Base-by-base conservation (phyloP, 1,139 yeast species). In the Petasospora rhodanensis region DNA sequence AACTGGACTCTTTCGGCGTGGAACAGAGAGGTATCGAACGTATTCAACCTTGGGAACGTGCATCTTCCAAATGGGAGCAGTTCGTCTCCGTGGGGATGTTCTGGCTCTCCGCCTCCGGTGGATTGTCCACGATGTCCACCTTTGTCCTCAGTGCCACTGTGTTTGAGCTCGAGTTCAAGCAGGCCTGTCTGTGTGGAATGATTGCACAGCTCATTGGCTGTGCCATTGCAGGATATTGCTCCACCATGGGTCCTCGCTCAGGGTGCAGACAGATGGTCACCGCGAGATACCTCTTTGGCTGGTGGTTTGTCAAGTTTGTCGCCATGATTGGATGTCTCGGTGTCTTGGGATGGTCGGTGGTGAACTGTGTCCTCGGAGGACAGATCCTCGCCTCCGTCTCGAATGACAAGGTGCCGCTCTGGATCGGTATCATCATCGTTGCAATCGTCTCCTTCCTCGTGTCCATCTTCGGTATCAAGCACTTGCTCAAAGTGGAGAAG, bases 201-300 rank as follows among this genome's bases (percentile, higher is more conserved):
- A 50, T 76, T 5, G 85, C 86, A 0, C 71, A 73, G 39, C 55
- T 74, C 18, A 45, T 81, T 6, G 95, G 95, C 0, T 79, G 91
- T 51, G 58, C 70, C 10, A 64, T 83, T 15, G 93, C 95, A 2
- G 91, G 87, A 0, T 84, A 82, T 53, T 83, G 89, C 52, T 70
- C 93, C 4, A 69, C 76, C 9, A 77, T 84, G 87, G 95, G 95
- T 1, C 94, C 95, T 1, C 68, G 84, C 39, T 81, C 93, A 0
- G 95, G 95, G 0, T 73, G 89, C 43, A 66, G 95, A 47, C 94
- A 84, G 55, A 82, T 85, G 87, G 89, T 84, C 7, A 70, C 85
- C 14, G 81, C 89, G 0, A 66, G 94, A 40, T 83, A 72, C 50
- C 62, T 83, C 29, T 84, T 83, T 55, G 95, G 95, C 1, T 79